Evolutionary conservation across 2,329 filamentous ascomycete genomes (phyloP).

Genomic region (Sporothrix mexicana): DNA sequence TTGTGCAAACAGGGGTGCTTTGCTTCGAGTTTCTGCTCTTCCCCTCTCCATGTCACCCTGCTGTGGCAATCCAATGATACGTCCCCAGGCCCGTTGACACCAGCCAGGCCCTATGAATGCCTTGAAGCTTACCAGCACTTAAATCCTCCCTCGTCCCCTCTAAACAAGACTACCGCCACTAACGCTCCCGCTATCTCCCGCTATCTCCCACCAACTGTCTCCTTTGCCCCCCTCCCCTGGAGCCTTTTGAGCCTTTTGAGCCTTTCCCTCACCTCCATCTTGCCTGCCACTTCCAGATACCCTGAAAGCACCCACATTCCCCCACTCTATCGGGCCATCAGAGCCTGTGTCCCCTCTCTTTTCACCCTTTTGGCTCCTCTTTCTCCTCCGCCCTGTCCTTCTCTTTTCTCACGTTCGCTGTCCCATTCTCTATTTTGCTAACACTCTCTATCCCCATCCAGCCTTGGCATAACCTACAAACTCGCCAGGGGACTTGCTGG

Average conservation of each 20-base stretch:
- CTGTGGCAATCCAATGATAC: constrained; percentile 23
- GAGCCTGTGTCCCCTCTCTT: constrained; percentile 7
- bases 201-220: background rate
- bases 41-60: constrained; percentile 10
- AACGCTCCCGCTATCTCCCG: constrained; percentile 13
- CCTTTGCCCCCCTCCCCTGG: background rate
- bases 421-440: constrained; percentile 23
- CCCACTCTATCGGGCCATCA: constrained; percentile 11
- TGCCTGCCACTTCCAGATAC: background rate
- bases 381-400: constrained; percentile 6
- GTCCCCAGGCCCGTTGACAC: background rate
- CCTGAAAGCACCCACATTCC: constrained; percentile 25
- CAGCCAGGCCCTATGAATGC: background rate
- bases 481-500: background rate
- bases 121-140: background rate
- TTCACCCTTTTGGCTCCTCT: background rate
- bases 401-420: constrained; percentile 20
- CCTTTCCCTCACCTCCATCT: background rate
- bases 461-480: constrained; percentile 13
- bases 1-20: background rate
- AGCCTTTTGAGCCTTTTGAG: background rate
- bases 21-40: no score
- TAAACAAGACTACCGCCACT: constrained; percentile 9
- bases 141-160: background rate
- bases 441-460: constrained; percentile 3